A percentile compares a stretch with the other conserved stretches of the same genome.
Conservation (phyloP, 2,329 filamentous ascomycete species). For the Aspergillus phoenicis region DNA sequence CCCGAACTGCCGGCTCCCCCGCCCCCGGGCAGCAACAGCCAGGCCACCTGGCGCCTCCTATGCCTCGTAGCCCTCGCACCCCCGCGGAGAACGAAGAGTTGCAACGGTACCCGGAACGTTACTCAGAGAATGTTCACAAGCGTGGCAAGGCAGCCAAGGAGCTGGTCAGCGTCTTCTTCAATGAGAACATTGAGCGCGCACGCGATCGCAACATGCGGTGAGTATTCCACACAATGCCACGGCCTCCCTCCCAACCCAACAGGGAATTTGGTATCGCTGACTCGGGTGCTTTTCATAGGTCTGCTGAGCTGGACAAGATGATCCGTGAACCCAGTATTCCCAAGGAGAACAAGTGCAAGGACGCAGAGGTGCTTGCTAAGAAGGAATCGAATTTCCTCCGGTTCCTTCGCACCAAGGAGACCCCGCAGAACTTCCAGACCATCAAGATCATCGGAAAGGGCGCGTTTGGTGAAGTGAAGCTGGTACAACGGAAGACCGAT, state of each 20-base stretch:
- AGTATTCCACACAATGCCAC: conserved; percentile 27
- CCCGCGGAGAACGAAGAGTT: conserved; percentile 70
- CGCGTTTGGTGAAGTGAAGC: conserved; percentile 96
- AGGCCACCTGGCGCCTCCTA: conserved; percentile 69
- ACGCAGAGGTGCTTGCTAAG: conserved; percentile 80
- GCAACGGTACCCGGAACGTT: conserved; percentile 77
- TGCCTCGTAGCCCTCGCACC: conserved; percentile 60
- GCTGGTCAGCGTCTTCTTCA: conserved; percentile 81
- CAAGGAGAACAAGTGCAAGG: conserved; percentile 76
- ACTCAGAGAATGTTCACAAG: conserved; percentile 83
- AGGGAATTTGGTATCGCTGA: conserved; percentile 2
- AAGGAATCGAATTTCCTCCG: conserved; percentile 92
- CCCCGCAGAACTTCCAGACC: conserved; percentile 90
- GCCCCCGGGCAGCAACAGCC: conserved; percentile 60
- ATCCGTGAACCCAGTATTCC: conserved; percentile 75
- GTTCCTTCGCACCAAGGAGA: conserved; percentile 90
- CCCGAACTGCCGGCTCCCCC: conserved; percentile 74
- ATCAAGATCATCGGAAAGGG: conserved; percentile 99
- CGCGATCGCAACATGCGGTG: conserved; percentile 93
- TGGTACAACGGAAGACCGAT: conserved; percentile 94
- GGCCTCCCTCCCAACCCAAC: too few relatives aligned
- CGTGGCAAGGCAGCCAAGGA: conserved; percentile 67
- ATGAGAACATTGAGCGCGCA: conserved; percentile 95
- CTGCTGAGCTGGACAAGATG: conserved; percentile 87
- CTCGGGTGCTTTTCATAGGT: conserved; percentile 55